Evolutionary conservation across 495 filamentous ascomycete genomes (phyloP).

Genomic region (Glonium stellatum): DNA sequence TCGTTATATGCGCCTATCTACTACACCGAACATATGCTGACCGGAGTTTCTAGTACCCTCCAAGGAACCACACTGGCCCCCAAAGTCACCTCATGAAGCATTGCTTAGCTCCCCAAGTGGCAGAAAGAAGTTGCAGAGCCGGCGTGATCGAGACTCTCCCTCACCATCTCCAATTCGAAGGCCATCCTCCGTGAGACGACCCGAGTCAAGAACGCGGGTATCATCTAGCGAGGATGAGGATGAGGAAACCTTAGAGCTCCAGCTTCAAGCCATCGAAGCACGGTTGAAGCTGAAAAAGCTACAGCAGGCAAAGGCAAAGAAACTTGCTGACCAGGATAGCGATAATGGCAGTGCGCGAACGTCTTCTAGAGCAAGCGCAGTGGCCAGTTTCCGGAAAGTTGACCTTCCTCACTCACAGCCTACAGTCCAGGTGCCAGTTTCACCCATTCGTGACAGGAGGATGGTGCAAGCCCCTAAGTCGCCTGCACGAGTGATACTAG

Average conservation of each 20-base stretch:
- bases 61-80: slow-evolving; percentile 66
- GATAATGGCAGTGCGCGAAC: slow-evolving; percentile 8
- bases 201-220: slow-evolving; percentile 33
- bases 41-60: not conserved
- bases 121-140: slow-evolving; percentile 50
- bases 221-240: slow-evolving; percentile 59
- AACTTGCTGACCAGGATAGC: slow-evolving; percentile 28
- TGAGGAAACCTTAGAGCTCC: slow-evolving; percentile 78
- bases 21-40: not conserved
- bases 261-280: slow-evolving; percentile 79
- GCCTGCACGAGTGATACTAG: slow-evolving; percentile 70
- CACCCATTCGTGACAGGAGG: slow-evolving; percentile 56
- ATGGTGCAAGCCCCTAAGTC: slow-evolving; percentile 53
- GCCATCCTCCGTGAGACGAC: slow-evolving; percentile 26
- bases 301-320: slow-evolving; percentile 39
- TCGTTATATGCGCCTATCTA: not conserved
- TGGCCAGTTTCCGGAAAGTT: slow-evolving; percentile 10
- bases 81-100: slow-evolving; percentile 76
- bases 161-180: slow-evolving; percentile 52
- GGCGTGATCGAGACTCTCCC: slow-evolving; percentile 16
- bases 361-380: slow-evolving; percentile 17
- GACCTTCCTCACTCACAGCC: slow-evolving; percentile 23
- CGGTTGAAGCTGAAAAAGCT: slow-evolving; percentile 83
- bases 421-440: slow-evolving; percentile 70
- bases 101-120: slow-evolving; percentile 76